Percentiles rank a stretch among this genome's conserved stretches.
Evolutionary conservation across 176 grass and related monocot species (phyloP).

Genomic region (Aegilops longissima): DNA sequence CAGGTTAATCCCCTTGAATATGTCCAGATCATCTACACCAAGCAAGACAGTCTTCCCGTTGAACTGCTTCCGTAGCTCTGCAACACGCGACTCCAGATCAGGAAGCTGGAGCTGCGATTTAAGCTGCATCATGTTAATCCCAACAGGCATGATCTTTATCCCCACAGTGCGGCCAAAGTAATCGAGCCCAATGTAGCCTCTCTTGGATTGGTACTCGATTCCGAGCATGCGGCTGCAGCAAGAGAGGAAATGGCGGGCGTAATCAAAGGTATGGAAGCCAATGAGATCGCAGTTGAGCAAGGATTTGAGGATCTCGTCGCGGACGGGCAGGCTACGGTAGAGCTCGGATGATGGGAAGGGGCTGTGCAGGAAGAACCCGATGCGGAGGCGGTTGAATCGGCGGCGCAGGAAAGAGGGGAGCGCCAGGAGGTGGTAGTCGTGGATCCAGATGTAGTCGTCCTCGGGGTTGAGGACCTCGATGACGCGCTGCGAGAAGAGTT

Average conservation of each 20-base stretch:
- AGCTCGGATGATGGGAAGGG: conserved; percentile 53
- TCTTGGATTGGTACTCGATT: conserved; percentile 60
- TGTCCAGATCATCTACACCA: conserved; percentile 48
- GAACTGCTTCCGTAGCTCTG: conserved; percentile 51
- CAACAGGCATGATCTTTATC: conserved; percentile 61
- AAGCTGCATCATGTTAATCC: conserved; percentile 53
- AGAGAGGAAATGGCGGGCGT: conserved; percentile 56
- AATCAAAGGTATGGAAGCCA: conserved; percentile 53
- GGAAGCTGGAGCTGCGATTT: conserved; percentile 45
- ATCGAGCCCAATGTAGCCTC: conserved; percentile 53
- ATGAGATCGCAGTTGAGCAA: conserved; percentile 62
- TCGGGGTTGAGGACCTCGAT: conserved; percentile 93
- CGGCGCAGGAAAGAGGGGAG: conserved; percentile 84
- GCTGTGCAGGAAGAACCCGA: conserved; percentile 62
- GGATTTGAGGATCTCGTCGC: conserved; percentile 55
- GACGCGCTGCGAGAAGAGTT: conserved; percentile 64
- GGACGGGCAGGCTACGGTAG: conserved; percentile 53
- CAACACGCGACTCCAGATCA: conserved; percentile 46
- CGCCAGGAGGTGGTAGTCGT: conserved; percentile 96
- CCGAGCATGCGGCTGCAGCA: conserved; percentile 65
- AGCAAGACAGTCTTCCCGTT: conserved; percentile 50
- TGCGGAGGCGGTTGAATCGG: conserved; percentile 66
- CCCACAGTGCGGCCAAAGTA: conserved; percentile 55
- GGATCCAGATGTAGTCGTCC: conserved; percentile 92
- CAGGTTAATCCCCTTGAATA: conserved; percentile 52